These are phyloP conservation scores for Beauveria asiatica DNA, from an alignment of 2,329 filamentous ascomycete genomes.

Conservation along the genomic window DNA sequence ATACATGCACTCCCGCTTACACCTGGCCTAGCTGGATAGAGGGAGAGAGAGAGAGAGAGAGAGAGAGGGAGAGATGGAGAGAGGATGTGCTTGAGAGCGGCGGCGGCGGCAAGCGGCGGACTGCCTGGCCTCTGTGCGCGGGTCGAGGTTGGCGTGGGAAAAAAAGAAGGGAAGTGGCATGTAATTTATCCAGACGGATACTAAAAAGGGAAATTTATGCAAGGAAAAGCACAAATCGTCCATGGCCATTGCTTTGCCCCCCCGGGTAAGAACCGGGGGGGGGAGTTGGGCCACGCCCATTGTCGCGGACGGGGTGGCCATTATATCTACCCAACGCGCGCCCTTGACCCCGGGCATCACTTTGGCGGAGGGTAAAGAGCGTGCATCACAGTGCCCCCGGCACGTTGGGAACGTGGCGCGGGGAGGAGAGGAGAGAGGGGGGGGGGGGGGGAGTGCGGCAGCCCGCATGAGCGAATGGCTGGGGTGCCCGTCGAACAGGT, in stretches of 20 bases:
- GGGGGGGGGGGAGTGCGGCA: background rate
- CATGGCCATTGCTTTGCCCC: background rate
- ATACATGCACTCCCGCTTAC: conserved; percentile 8
- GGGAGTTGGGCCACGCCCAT: background rate
- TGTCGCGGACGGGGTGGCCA: background rate
- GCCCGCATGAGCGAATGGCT: background rate
- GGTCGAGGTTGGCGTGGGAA: background rate
- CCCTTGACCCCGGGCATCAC: background rate
- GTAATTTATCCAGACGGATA: background rate
- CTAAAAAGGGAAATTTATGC: background rate
- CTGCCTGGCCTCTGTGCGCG: background rate
- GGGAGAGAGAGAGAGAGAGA: background rate
- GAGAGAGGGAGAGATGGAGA: background rate
- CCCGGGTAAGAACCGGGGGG: background rate
- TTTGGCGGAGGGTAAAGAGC: background rate
- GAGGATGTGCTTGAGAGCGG: background rate
- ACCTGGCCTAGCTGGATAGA: background rate
- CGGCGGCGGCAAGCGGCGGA: background rate
- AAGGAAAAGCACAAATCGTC: background rate
- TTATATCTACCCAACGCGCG: conserved; percentile 9
- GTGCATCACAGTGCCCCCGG: background rate
- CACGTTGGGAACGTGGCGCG: background rate
- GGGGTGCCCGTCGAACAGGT: background rate
- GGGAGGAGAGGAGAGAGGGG: no score
- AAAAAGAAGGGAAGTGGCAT: background rate